Base-by-base conservation (phyloP, 768 basidiomycete species). In the Russula olivacea region DNA sequence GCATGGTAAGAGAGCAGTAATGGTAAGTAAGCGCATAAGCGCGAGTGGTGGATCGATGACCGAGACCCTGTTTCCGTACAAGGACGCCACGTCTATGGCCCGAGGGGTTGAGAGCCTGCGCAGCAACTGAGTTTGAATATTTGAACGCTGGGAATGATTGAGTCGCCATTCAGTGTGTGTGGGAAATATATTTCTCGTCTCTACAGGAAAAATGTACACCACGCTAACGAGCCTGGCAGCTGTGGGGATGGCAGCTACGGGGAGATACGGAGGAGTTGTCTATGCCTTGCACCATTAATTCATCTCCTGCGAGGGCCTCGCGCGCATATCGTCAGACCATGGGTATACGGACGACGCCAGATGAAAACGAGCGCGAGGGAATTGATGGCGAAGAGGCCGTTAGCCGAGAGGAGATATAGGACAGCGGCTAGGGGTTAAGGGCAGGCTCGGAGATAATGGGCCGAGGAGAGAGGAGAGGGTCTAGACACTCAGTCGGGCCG, bases 251-350 rank as follows among this genome's bases (percentile, higher is more conserved):
- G 58, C 62, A 47, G 50, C 67, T 36, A 61, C 48, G 56, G 59
- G 61, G 67, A 67, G 67, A 68, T 68, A 68, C 67, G 67, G 67
- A 64, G 67, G 67, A 50, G 57, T 49, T 61, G 56, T 63, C 66
- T 66, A 66, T 68, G 67, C 67, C 67, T 23, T 66, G 67, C 67
- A 66, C 67, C 67, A 66, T 66, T 63, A 48, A 48, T 68, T 66
- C 61, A 63, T 68, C 65, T 68, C 59, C 67, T 68, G 67, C 67
- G 67, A 68, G 67, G 61, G 52, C 67, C 67, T 59, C 67, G 28
- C 61, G 56, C 55, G 12, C 47, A 36, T 47, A 51, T 55, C 67
- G 61, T 43, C 61, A 41, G 53, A 21, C 61, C 65, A 66, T 55
- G 40, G 65, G 58, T 34, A 50, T 9, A 50, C n/a, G 61, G 61